Evolutionary conservation across 768 basidiomycete species (phyloP), one percentile per base, ranked within the genome.

Genomic region (Boletus rufocinnamomeus): DNA sequence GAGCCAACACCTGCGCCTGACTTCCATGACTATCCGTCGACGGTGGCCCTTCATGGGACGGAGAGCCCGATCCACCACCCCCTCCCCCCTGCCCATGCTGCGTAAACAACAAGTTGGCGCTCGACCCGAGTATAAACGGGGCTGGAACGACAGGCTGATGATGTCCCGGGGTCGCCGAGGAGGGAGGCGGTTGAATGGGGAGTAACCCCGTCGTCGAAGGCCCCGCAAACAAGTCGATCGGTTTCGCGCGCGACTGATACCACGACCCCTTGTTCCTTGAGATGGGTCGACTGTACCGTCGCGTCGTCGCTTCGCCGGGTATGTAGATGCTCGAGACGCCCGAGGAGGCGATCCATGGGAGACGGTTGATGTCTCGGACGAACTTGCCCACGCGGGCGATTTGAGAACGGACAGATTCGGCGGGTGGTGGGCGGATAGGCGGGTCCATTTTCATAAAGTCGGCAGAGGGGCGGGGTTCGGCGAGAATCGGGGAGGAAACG

Each of bases 361-460:
- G 72, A 6, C 66, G 64, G 32, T 78, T 72, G 32, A 82, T 52
- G n/a, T 73, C 70, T 11, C 68, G 68, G 19, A 79, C 55, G 53
- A 81, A 74, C 37, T 74, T 65, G 13, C 72, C 67, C 13, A 78
- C 46, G 16, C 78, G 76, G 2, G 64, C 64, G 30, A 81, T 47
- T 43, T 80, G 79, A 64, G 58, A 73, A 16, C 69, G 62, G 28
- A 73, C 61, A 14, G 72, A 74, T 45, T 74, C 71, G 9, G 72
- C 69, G 0, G 79, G 74, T 0, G 68, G 72, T 6, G 76, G 74
- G 8, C 77, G 76, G n/a, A 77, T 70, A 2, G 75, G 74, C 2
- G 76, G 72, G 7, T 75, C 73, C 80, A 83, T 81, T 60, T 80
- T 80, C 28, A 75, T 79, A 61, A 82, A 82, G 58, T 82, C 80